phyloP scores from a whole-genome alignment of 371 early-diverging fungal species.

The Dentiscutata heterogama region DNA sequence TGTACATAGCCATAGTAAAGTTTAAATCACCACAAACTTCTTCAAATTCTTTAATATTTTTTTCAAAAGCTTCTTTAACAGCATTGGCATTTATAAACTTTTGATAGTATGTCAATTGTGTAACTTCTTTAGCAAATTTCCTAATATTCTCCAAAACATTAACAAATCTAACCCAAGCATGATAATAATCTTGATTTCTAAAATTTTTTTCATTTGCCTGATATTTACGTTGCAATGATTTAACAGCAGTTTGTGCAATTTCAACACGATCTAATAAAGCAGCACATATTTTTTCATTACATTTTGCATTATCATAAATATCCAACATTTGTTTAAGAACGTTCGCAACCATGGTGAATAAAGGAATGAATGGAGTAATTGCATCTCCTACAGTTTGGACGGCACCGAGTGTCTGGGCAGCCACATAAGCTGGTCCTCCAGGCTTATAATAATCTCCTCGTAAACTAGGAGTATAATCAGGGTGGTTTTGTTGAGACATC shows the following conservation, averaged over 20 bases:
- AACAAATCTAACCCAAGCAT: slow-evolving; percentile 26
- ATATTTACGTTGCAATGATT: slow-evolving; percentile 18
- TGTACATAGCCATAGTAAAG: slow-evolving; percentile 24
- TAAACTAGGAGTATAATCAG: too few relatives aligned
- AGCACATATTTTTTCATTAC: slow-evolving; percentile 33
- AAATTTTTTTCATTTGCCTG: slow-evolving; percentile 32
- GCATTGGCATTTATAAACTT: neutral
- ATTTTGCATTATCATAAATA: slow-evolving; percentile 32
- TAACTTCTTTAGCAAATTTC: slow-evolving; percentile 28
- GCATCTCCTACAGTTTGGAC: neutral
- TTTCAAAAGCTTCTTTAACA: slow-evolving; percentile 23
- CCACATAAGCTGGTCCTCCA: too few relatives aligned
- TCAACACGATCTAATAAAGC: slow-evolving; percentile 37
- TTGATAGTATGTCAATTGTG: neutral
- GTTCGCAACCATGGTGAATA: neutral
- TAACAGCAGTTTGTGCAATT: slow-evolving; percentile 19
- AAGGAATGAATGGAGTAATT: slow-evolving; percentile 12
- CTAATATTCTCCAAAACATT: slow-evolving; percentile 35
- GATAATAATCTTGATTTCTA: slow-evolving; percentile 25
- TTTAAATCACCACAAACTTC: neutral
- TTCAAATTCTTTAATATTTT: slow-evolving; percentile 15
- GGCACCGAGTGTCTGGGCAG: too few relatives aligned
- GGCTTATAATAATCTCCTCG: too few relatives aligned
- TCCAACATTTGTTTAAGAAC: neutral
- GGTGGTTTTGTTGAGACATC: too few relatives aligned